These are phyloP conservation scores for Sonneratia alba DNA, from an alignment of 345 rosid species.

Conservation along the genomic window DNA sequence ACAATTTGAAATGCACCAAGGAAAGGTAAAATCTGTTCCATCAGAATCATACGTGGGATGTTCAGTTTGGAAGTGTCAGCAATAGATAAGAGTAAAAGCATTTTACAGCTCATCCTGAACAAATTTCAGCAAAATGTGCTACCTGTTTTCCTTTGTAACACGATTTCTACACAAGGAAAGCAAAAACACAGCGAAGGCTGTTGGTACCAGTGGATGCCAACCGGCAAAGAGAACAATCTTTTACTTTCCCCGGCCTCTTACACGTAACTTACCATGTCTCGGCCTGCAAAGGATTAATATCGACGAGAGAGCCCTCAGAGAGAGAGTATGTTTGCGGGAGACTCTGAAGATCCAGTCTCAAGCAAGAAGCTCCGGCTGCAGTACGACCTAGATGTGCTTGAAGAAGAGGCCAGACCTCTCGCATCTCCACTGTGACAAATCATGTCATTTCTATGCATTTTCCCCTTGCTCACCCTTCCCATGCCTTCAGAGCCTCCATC, in stretches of 20 bases:
- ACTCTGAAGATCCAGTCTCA: slow-evolving; percentile 72
- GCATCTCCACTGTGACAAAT: slow-evolving; percentile 53
- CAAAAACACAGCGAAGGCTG: not conserved
- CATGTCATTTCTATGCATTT: slow-evolving; percentile 38
- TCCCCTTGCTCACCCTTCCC: slow-evolving; percentile 49
- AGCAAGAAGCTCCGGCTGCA: slow-evolving; percentile 82
- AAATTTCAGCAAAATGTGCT: not conserved
- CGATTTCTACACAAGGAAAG: not conserved
- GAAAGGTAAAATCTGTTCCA: not conserved
- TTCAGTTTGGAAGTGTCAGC: not conserved
- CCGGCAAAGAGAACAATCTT: not conserved
- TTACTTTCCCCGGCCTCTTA: not conserved
- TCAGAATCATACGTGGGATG: not conserved
- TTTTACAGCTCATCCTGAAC: not conserved
- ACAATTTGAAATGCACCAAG: no score
- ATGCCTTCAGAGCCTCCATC: slow-evolving; percentile 57
- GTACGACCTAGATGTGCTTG: slow-evolving; percentile 85
- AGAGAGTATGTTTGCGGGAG: slow-evolving; percentile 47
- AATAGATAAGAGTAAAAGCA: not conserved
- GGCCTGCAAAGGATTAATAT: not conserved
- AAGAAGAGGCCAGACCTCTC: slow-evolving; percentile 69
- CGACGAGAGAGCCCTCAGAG: slow-evolving; percentile 17
- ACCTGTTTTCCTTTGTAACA: not conserved
- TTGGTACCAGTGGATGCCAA: not conserved
- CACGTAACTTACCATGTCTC: not conserved